These are phyloP conservation scores for Alternaria conjuncta DNA, from an alignment of 2,329 filamentous ascomycete species.

Conservation along the genomic window DNA sequence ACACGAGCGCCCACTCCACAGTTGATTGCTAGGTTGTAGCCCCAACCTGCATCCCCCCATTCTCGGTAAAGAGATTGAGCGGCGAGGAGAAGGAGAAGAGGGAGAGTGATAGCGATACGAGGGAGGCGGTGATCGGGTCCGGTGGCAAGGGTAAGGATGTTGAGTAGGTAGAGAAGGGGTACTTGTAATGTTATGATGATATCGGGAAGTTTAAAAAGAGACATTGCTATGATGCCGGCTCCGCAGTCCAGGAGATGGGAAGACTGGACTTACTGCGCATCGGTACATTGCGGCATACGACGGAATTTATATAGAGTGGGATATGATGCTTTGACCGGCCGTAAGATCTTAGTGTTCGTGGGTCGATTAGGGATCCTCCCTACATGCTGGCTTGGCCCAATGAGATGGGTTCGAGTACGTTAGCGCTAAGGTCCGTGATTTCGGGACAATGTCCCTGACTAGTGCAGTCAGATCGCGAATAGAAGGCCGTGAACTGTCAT, in stretches of 20 bases:
- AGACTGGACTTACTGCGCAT: neutral
- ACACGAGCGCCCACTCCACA: slow-evolving; percentile 7
- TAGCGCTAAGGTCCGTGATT: neutral
- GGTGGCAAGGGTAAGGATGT: slow-evolving; percentile 22
- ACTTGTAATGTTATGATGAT: slow-evolving; percentile 14
- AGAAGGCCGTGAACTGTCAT: neutral
- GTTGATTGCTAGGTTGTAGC: slow-evolving; percentile 20
- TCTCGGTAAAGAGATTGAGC: slow-evolving; percentile 25
- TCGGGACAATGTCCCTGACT: neutral
- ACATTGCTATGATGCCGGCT: neutral
- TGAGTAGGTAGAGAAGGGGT: slow-evolving; percentile 20
- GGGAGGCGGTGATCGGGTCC: slow-evolving; percentile 11
- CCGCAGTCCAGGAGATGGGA: neutral
- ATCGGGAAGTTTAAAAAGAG: slow-evolving; percentile 13
- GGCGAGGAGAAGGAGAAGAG: slow-evolving; percentile 19
- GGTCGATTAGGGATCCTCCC: neutral
- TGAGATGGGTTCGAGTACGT: neutral
- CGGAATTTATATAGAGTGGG: neutral
- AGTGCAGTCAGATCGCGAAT: neutral
- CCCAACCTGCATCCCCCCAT: slow-evolving; percentile 15
- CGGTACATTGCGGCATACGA: neutral
- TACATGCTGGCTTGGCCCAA: neutral
- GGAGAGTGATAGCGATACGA: slow-evolving; percentile 19
- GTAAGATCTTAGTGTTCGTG: neutral
- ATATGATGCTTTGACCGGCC: neutral